A percentile compares a stretch with the other conserved stretches of the same genome.
phyloP scores from a whole-genome alignment of 768 basidiomycete species.

The Suillus luteus region DNA sequence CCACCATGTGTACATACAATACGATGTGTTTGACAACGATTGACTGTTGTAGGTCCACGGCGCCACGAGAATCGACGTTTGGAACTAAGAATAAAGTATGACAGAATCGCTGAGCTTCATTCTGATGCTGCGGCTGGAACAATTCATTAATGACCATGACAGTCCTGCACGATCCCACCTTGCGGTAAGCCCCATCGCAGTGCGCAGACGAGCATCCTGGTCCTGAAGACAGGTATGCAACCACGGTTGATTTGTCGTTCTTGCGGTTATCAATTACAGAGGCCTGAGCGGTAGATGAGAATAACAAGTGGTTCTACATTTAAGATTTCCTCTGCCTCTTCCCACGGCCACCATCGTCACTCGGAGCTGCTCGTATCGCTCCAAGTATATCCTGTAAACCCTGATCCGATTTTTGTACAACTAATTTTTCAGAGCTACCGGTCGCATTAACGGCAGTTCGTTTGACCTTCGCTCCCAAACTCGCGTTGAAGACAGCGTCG shows the following conservation, averaged over 20 bases:
- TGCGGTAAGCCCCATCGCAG: background rate
- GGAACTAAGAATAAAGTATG: background rate
- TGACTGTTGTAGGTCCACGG: background rate
- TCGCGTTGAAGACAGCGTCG: conserved; percentile 65
- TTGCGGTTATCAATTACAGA: background rate
- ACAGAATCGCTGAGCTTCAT: background rate
- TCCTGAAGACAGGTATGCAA: background rate
- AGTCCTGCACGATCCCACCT: background rate
- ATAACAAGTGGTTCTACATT: conserved; percentile 3
- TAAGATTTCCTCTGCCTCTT: conserved; percentile 33
- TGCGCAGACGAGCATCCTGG: background rate
- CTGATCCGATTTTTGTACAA: conserved; percentile 29
- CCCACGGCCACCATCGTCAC: conserved; percentile 40
- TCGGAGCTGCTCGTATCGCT: conserved; percentile 61
- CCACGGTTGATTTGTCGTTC: background rate
- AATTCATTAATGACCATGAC: background rate
- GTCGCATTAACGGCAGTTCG: conserved; percentile 46
- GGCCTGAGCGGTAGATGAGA: too few relatives aligned
- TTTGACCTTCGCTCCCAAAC: conserved; percentile 60
- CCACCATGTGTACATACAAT: conserved; percentile 9
- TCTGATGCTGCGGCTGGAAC: background rate
- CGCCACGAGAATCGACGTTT: background rate
- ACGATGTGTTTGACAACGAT: background rate
- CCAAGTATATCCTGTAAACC: conserved; percentile 53
- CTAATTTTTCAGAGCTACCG: background rate